Base-by-base conservation (phyloP, 805 yeast genomes). In the Sugiyamaella chiloensis region DNA sequence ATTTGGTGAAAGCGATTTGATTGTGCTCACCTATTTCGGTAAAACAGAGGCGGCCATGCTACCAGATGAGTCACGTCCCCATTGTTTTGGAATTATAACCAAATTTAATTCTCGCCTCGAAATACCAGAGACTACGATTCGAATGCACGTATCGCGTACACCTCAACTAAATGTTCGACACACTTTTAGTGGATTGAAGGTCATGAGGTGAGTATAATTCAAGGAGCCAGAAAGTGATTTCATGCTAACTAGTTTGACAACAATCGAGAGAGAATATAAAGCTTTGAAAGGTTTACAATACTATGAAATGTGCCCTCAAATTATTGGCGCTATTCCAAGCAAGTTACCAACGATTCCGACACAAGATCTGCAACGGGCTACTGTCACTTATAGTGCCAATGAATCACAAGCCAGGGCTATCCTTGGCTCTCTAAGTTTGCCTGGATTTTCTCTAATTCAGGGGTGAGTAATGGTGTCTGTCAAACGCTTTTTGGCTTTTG, bases 401-500 rank as follows among this genome's bases (percentile, higher is more conserved):
- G 74, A 76, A 23, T 91, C 99, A 0, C 99, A 93, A 66, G 98
- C 98, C 0, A 73, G 68, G 24, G 99, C 99, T 0, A 87, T 93
- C 50, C 73, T 83, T 9, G 87, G 88, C 1, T 77, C 96, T 0
- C 78, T 81, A 24, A 64, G 72, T 20, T 71, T 76, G 6, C 72
- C 72, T 1, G 99, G 99, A 0, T 88, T 93, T 61, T 83, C 95
- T 0, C 72, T 93, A 45, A 90, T 93, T 64, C 99, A 93, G 68
- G 99, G 97, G 60, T 58, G 41, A n/a, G n/a, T n/a, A n/a, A n/a
- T n/a, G n/a, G n/a, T n/a, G n/a, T n/a, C n/a, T n/a, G n/a, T n/a
- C n/a, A n/a, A n/a, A n/a, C n/a, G n/a, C n/a, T n/a, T n/a, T n/a
- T n/a, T 5, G 58, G 31, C 20, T 19, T 11, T 4, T 2, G 9